These are phyloP conservation scores for Lactarius pseudohatsudake DNA, from an alignment of 768 basidiomycete genomes.

Conservation along the genomic window DNA sequence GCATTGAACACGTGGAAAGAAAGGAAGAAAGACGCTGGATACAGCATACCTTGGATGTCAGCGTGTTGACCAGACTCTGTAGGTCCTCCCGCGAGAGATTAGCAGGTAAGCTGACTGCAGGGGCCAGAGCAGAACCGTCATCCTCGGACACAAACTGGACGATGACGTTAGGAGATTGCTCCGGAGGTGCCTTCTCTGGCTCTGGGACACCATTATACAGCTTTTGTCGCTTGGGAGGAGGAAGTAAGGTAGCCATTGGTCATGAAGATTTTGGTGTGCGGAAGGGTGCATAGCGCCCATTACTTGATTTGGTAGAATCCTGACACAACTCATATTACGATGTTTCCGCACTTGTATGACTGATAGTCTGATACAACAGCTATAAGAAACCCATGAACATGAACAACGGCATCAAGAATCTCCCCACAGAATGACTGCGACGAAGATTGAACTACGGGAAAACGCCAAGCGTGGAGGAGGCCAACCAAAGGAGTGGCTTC, in stretches of 20 bases:
- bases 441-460: conserved; percentile 18
- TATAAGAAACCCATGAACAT: not conserved
- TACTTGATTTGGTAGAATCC: not conserved
- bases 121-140: conserved; percentile 77
- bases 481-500: conserved; percentile 49
- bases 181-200: conserved; percentile 51
- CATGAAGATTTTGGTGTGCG: conserved; percentile 33
- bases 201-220: conserved; percentile 72
- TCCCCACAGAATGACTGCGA: not conserved
- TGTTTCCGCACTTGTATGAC: not conserved
- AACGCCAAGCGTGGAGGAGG: conserved; percentile 27
- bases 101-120: conserved; percentile 86
- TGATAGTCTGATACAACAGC: not conserved
- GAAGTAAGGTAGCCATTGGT: conserved; percentile 73
- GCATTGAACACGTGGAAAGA: conserved; percentile 16
- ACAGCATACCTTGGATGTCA: conserved; percentile 62
- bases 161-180: conserved; percentile 64
- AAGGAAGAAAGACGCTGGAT: not conserved
- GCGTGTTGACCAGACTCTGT: conserved; percentile 85
- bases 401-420: not conserved
- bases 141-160: conserved; percentile 94
- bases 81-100: conserved; percentile 81
- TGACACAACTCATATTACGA: conserved; percentile 18
- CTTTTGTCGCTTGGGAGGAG: conserved; percentile 88
- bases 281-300: not conserved